phyloP scores from a whole-genome alignment of 2,329 filamentous ascomycete genomes.

The Exophiala spinifera region DNA sequence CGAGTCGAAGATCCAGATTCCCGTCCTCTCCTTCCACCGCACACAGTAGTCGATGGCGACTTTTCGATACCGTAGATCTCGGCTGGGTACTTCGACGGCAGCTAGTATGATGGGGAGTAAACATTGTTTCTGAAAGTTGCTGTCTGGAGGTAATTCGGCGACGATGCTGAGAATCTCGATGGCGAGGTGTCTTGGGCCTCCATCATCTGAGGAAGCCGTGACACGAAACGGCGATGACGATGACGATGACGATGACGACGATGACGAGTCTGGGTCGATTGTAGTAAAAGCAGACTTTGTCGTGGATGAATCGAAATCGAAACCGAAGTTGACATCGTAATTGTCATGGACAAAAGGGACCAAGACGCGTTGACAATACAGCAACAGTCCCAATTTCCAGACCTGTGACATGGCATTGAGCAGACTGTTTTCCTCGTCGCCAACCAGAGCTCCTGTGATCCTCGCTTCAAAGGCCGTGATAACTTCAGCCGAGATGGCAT shows the following conservation, averaged over 20 bases:
- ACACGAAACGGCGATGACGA: no score
- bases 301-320: not conserved
- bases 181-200: constrained; percentile 9
- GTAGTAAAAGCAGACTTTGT: no score
- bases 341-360: not conserved
- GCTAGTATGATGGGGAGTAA: constrained; percentile 19
- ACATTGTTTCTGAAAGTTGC: constrained; percentile 24
- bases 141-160: constrained; percentile 12
- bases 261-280: no score
- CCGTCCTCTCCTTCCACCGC: constrained; percentile 23
- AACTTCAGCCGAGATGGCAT: not conserved
- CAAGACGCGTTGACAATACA: constrained; percentile 18
- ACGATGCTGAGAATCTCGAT: constrained; percentile 13
- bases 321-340: no score
- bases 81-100: constrained; percentile 10
- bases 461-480: constrained; percentile 6
- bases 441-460: constrained; percentile 7
- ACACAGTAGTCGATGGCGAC: constrained; percentile 21
- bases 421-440: not conserved
- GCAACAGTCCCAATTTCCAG: constrained; percentile 15
- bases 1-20: constrained; percentile 25
- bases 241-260: no score
- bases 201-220: no score
- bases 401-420: constrained; percentile 14
- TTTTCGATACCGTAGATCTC: constrained; percentile 5